Base-by-base conservation (phyloP, 768 basidiomycete genomes). In the Tylopilus subfusipes region DNA sequence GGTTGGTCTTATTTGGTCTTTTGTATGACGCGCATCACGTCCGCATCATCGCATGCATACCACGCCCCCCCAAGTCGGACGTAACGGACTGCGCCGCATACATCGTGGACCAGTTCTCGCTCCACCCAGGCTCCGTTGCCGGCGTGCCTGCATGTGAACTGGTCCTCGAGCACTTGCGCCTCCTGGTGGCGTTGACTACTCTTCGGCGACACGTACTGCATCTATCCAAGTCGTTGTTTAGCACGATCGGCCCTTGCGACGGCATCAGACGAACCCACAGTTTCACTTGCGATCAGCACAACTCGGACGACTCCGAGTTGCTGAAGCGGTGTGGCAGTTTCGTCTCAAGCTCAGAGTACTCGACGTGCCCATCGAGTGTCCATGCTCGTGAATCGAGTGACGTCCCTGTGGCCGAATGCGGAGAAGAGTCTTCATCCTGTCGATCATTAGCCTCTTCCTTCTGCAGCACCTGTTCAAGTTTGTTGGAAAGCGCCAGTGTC, bases 1-100 rank as follows among this genome's bases (percentile, higher is more conserved):
- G 67, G 68, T 40, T 68, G 24, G 48, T 68, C 0, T 43, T 65
- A 11, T 67, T 69, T 30, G 63, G 63, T 16, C 58, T 69, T 44
- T 8, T 57, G n/a, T 67, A 58, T 19, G 65, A 63, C 25, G 21
- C 39, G 0, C 56, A 52, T 43, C 57, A 36, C 22, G 22, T 65
- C n/a, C 58, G 56, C 18, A 54, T 68, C 39, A 21, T 65, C 34
- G 68, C 63, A 4, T 60, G 56, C 34, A 31, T 68, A 34, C 67
- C 67, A 13, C 45, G n/a, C 45, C 52, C 43, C 42, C 47, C 13
- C 40, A n/a, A 16, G 33, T 38, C 24, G 45, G 51, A 57, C 42
- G 36, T 22, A n/a, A 48, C 55, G 2, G 55, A 42, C 9, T 65
- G 54, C n/a, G 42, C 27, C n/a, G 33, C 51, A 5, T 62, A 58